Evolutionary conservation across 495 filamentous ascomycete genomes (phyloP).

Genomic region (Penicillium goetzii): DNA sequence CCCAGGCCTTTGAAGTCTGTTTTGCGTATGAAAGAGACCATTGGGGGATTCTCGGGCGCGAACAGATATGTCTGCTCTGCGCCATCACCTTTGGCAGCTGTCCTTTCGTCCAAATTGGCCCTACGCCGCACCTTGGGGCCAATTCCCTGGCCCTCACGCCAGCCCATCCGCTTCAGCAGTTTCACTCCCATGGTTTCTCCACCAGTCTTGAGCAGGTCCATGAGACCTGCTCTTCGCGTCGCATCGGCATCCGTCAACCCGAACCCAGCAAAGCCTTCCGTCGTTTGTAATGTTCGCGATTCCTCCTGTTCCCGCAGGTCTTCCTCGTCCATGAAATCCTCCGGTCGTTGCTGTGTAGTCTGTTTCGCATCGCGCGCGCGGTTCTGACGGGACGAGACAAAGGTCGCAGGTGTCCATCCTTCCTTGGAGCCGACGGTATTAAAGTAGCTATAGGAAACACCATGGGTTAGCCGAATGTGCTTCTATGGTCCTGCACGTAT

Average conservation of each 20-base stretch:
- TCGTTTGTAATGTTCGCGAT: conserved; percentile 69
- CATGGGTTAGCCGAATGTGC: conserved; percentile 13
- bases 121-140: conserved; percentile 83
- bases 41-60: conserved; percentile 80
- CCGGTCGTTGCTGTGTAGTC: conserved; percentile 64
- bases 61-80: conserved; percentile 70
- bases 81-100: conserved; percentile 38
- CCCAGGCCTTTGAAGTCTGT: conserved; percentile 82
- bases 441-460: conserved; percentile 70
- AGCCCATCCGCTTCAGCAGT: conserved; percentile 90
- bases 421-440: conserved; percentile 98
- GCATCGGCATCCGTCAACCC: conserved; percentile 67
- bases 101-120: conserved; percentile 65
- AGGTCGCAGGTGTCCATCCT: conserved; percentile 91
- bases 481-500: neutral
- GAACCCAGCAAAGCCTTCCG: conserved; percentile 72
- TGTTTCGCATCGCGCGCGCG: conserved; percentile 67
- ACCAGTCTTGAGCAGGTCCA: conserved; percentile 73
- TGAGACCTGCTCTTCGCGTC: conserved; percentile 58
- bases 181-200: conserved; percentile 91
- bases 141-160: conserved; percentile 91
- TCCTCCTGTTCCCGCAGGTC: conserved; percentile 89
- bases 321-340: conserved; percentile 99
- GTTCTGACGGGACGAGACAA: conserved; percentile 85
- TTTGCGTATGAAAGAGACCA: conserved; percentile 78